Evolutionary conservation across 1,139 yeast genomes (phyloP), one percentile per base, ranked within the genome.

Genomic region (Suhomyces kunorum): DNA sequence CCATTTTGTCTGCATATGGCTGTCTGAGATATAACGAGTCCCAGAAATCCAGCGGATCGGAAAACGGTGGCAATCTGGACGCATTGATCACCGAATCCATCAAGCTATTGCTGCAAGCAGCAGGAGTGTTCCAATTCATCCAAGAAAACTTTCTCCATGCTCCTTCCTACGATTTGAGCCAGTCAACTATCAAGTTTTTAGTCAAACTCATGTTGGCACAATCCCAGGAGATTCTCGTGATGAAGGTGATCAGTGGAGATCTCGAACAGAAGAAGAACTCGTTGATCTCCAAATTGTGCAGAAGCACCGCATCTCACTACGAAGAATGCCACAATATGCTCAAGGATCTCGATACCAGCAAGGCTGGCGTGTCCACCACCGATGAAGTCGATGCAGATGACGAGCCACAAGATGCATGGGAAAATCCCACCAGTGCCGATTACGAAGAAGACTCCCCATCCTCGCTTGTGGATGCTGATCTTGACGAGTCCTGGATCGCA

Each of bases 141-240:
- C 74, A 83, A 36, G 92, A 87, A 51, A 87, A 86, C 62, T 92
- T 92, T 58, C 66, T 90, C 32, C 95, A 90, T 64, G 95, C 97
- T 0, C 97, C 98, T 0, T 81, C 92, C 6, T 71, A 76, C 4
- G 98, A 92, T 59, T 66, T 90, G 43, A 72, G 78, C 42, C 86
- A 84, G 36, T 79, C 83, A 23, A 81, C 89, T 1, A 80, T 87
- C 14, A 74, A 73, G 37, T 84, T 87, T 35, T 71, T 90, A 41
- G 62, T 74, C 12, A 76, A 75, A 48, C 61, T 90, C 44, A 79
- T 83, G 79, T 68, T 88, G 43, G 94, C 95, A 0, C 96, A 92
- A 59, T 87, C 94, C 2, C 97, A 89, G 58, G 97, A 92, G 52
- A 75, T 86, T 8, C 89, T 90, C 56, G 66, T 84, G 5, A 64